phyloP scores from a whole-genome alignment of 148 eudicot species.

The Bassia scoparia region DNA sequence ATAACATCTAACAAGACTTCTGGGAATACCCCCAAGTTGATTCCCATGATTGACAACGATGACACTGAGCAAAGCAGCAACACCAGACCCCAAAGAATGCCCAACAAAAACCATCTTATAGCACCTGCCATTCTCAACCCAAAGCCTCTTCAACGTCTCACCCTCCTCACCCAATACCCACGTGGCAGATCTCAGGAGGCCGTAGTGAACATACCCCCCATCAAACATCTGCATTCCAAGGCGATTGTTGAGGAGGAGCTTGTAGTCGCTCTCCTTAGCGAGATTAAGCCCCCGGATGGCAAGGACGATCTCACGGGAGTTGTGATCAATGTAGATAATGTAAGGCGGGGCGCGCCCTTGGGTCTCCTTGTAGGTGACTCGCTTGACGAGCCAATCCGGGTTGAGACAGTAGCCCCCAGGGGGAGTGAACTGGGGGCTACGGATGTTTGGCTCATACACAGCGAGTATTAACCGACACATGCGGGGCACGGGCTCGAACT shows the following conservation, averaged over 20 bases:
- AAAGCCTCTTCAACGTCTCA: conserved; percentile 47
- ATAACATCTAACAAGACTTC: conserved; percentile 54
- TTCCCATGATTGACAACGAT: conserved; percentile 61
- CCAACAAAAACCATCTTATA: conserved; percentile 75
- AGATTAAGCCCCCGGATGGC: conserved; percentile 76
- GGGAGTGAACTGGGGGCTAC: conserved; percentile 45
- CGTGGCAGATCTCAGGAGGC: conserved; percentile 68
- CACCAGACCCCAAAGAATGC: conserved; percentile 74
- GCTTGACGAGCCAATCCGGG: conserved; percentile 64
- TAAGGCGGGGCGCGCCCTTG: conserved; percentile 77
- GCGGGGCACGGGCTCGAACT: conserved; percentile 78
- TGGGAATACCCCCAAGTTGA: conserved; percentile 63
- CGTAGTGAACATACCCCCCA: conserved; percentile 90
- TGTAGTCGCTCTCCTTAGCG: conserved; percentile 68
- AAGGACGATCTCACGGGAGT: conserved; percentile 50
- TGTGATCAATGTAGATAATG: conserved; percentile 64
- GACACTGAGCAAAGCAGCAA: conserved; percentile 54
- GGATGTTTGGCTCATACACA: conserved; percentile 73
- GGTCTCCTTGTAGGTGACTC: conserved; percentile 65
- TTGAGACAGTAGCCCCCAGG: conserved; percentile 54
- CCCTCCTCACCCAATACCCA: conserved; percentile 71
- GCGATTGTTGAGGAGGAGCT: conserved; percentile 53
- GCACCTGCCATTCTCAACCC: conserved; percentile 64
- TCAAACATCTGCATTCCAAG: conserved; percentile 89
- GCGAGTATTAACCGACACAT: conserved; percentile 64